These are phyloP conservation scores for Canna indica DNA, from an alignment of 176 grass and related monocot genomes.

Conservation along the genomic window DNA sequence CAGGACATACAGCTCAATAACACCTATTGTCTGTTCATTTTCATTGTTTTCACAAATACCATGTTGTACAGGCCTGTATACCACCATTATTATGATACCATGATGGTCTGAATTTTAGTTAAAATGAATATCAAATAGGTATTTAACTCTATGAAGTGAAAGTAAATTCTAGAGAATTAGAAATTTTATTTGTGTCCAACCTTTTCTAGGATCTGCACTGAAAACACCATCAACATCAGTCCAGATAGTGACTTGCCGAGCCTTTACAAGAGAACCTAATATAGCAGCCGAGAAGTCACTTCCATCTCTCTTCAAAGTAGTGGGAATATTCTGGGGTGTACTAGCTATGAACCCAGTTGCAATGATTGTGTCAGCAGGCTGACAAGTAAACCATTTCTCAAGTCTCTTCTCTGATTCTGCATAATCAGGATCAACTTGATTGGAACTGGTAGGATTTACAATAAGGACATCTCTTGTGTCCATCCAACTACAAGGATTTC, in stretches of 20 bases:
- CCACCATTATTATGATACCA: neutral
- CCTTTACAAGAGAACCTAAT: slow-evolving; percentile 66
- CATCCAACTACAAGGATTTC: slow-evolving; percentile 83
- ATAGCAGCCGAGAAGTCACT: slow-evolving; percentile 99
- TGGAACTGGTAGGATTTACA: slow-evolving; percentile 66
- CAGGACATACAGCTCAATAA: neutral
- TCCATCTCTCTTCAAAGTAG: slow-evolving; percentile 92
- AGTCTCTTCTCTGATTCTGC: slow-evolving; percentile 77
- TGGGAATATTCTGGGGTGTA: slow-evolving; percentile 69
- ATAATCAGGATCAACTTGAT: slow-evolving; percentile 85
- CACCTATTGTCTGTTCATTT: neutral
- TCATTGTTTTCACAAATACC: neutral
- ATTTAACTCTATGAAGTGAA: too few species aligned
- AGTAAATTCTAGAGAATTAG: neutral
- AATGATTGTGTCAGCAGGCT: slow-evolving; percentile 58
- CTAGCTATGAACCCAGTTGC: slow-evolving; percentile 96
- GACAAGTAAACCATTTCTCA: slow-evolving; percentile 63
- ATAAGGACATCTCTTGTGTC: slow-evolving; percentile 91
- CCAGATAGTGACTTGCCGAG: slow-evolving; percentile 85
- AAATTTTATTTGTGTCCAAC: slow-evolving; percentile 29
- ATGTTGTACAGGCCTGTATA: neutral
- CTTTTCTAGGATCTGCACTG: slow-evolving; percentile 99
- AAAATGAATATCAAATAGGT: too few species aligned
- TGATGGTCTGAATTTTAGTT: too few species aligned
- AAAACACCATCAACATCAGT: slow-evolving; percentile 98